Evolutionary conservation across 176 grass and related monocot species (phyloP).

Genomic region (Bromus sterilis): DNA sequence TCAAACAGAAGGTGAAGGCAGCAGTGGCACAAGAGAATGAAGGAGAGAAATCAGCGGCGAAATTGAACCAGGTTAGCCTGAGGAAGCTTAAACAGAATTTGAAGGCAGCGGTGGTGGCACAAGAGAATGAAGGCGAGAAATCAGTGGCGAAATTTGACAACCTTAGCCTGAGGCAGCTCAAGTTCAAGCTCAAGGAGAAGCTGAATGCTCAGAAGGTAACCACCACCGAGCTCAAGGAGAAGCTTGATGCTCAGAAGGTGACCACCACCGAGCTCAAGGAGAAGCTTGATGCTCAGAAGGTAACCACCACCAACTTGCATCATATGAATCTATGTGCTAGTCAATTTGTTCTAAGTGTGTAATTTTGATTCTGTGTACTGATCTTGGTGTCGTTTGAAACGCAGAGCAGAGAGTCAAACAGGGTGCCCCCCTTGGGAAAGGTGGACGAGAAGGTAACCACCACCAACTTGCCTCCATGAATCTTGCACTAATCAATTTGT

Average conservation of each 20-base stretch:
- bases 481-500: too few species aligned
- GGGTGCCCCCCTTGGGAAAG: conserved; percentile 40
- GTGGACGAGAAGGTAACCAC: conserved; percentile 54
- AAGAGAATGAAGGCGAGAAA: background rate
- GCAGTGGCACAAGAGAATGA: too few species aligned
- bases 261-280: conserved; percentile 31
- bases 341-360: too few species aligned
- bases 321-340: too few species aligned
- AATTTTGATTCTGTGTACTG: background rate
- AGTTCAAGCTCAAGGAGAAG: conserved; percentile 24
- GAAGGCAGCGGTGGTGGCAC: background rate
- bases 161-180: conserved; percentile 43
- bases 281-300: conserved; percentile 25
- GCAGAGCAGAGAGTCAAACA: conserved; percentile 29
- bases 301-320: conserved; percentile 31
- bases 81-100: conserved; percentile 42
- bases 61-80: conserved; percentile 20
- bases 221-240: conserved; percentile 28
- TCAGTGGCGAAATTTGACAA: background rate
- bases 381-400: background rate
- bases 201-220: conserved; percentile 38
- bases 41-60: background rate
- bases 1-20: conserved; percentile 19
- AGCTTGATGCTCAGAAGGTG: conserved; percentile 37
- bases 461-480: too few species aligned